Conservation (phyloP, 1,284 basidiomycete species). For the Xanthoconium separans region DNA sequence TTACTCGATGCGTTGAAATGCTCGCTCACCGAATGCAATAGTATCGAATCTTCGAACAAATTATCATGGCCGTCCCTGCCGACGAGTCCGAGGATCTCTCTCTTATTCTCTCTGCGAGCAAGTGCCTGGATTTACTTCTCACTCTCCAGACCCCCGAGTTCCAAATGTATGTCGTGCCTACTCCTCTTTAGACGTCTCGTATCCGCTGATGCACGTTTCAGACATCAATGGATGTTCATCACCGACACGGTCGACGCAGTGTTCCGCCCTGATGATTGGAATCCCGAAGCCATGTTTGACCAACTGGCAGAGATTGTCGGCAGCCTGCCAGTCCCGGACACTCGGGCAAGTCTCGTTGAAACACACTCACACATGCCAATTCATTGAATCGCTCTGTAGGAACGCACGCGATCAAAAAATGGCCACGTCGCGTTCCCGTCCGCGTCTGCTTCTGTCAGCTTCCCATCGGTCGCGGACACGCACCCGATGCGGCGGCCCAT, state of each 20-base stretch:
- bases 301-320: conserved; percentile 82
- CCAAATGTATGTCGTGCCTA: conserved; percentile 71
- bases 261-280: conserved; percentile 82
- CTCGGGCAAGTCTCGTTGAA: conserved; percentile 34
- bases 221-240: conserved; percentile 99
- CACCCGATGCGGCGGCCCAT: conserved; percentile 70
- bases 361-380: background rate
- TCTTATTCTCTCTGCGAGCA: conserved; percentile 85
- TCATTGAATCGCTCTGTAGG: conserved; percentile 10
- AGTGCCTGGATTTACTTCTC: conserved; percentile 90
- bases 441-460: conserved; percentile 22
- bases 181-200: background rate
- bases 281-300: conserved; percentile 88
- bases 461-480: conserved; percentile 30
- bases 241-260: conserved; percentile 97
- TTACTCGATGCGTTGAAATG: background rate
- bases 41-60: conserved; percentile 77
- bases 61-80: conserved; percentile 57
- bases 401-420: conserved; percentile 29
- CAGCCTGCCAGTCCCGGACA: conserved; percentile 51
- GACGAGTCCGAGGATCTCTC: conserved; percentile 84
- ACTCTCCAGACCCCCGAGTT: conserved; percentile 96
- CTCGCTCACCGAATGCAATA: conserved; percentile 31
- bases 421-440: conserved; percentile 18
- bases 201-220: conserved; percentile 33